Base-by-base conservation (phyloP, 805 yeast species). In the Yamadazyma nakazawae region DNA sequence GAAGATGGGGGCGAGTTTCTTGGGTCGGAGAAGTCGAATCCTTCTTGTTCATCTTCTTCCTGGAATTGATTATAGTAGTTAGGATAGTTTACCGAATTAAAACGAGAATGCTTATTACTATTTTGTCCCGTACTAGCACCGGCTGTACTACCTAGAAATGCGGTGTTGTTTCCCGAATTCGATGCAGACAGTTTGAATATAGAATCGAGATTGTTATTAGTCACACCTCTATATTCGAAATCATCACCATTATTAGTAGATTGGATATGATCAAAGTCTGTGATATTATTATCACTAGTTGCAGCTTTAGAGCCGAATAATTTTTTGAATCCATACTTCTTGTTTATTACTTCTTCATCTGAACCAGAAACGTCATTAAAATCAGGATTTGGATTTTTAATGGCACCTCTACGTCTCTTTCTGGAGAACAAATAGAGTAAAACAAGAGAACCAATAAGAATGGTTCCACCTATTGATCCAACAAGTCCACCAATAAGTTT, bases 381-480 rank as follows among this genome's bases (percentile, higher is more conserved):
- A 51, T 72, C 75, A 2, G 77, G 77, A 32, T 69, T 66, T 50
- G 69, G 75, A 57, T 72, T 72, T 37, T 68, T 66, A 31, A 68
- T 50, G 19, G 58, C 43, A 13, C 53, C 52, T 37, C 56, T 54
- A 51, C 60, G 61, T 31, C 71, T 56, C 43, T 57, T 62, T 49
- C 61, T 69, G 53, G 69, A 56, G 48, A 67, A 64, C 34, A 72
- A 53, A 45, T 70, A 64, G 14, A 71, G 49, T 11, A 66, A 60
- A 10, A 70, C 74, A 16, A 69, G 49, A 2, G 61, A 57, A 0
- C 72, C 74, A 37, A 72, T 64, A n/a, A 70, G 59, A 24, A 72
- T 63, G 16, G 72, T 62, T 11, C 77, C 77, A n/a, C 76, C 77
- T 19, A 72, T 64, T 1, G 74, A 68, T 0, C 77, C 77, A n/a